Percentiles rank a stretch among this genome's conserved stretches.
phyloP scores from a whole-genome alignment of 306 rosid species.

The Cicer chorassanicum region DNA sequence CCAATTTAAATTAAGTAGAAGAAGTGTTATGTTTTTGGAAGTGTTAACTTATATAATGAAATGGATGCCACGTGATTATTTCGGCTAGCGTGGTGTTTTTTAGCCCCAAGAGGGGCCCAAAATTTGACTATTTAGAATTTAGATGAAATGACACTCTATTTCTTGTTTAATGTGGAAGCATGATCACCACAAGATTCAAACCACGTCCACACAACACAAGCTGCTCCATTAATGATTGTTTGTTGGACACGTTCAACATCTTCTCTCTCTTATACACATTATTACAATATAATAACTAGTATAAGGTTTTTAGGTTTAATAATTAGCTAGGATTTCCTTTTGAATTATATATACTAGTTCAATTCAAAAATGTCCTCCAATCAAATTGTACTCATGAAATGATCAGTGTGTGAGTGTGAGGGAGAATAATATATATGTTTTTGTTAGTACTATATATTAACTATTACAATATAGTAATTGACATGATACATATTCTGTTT shows the following conservation, averaged over 20 bases:
- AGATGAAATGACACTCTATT: constrained; percentile 36
- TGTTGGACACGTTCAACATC: constrained; percentile 38
- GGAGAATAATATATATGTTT: constrained; percentile 35
- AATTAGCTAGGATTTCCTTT: constrained; percentile 3
- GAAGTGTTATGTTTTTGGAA: too few relatives aligned
- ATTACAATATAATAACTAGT: background rate
- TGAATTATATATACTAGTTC: constrained; percentile 1
- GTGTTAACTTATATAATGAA: too few relatives aligned
- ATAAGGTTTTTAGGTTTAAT: background rate
- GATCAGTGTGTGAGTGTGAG: background rate
- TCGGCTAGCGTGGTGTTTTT: constrained; percentile 2
- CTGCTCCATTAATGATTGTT: constrained; percentile 32
- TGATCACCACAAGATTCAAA: constrained; percentile 44
- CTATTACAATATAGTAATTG: constrained; percentile 9
- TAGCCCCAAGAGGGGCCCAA: constrained; percentile 48
- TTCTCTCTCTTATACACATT: constrained; percentile 4
- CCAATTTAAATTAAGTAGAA: too few relatives aligned
- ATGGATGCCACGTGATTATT: constrained; percentile 32
- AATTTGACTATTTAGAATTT: constrained; percentile 41
- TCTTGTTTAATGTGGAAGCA: constrained; percentile 35
- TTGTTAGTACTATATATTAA: background rate
- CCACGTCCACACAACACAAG: constrained; percentile 9
- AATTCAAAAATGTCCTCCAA: constrained; percentile 31
- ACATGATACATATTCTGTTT: constrained; percentile 33
- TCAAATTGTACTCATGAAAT: constrained; percentile 8